These are phyloP conservation scores for Aspergillus biplanus DNA, from an alignment of 495 filamentous ascomycete species.

Conservation along the genomic window DNA sequence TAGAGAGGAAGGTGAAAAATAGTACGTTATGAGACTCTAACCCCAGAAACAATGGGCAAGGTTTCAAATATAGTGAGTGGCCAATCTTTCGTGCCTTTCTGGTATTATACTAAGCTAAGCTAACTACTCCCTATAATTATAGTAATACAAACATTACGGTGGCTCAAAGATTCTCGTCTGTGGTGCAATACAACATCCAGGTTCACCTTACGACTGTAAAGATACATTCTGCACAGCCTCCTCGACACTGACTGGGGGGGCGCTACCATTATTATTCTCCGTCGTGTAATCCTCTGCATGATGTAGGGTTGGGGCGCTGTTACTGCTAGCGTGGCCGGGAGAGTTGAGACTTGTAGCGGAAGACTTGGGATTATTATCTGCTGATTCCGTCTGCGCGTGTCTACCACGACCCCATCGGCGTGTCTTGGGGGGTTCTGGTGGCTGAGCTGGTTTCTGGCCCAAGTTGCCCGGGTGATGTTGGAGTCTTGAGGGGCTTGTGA, in stretches of 20 bases:
- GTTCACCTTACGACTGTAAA: conserved; percentile 10
- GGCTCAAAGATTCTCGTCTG: no score
- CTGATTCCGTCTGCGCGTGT: conserved; percentile 32
- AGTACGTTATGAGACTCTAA: no score
- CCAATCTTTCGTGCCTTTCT: no score
- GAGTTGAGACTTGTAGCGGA: neutral
- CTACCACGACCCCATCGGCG: conserved; percentile 44
- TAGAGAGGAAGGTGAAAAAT: no score
- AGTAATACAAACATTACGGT: no score
- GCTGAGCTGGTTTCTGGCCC: conserved; percentile 33
- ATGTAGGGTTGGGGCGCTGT: neutral
- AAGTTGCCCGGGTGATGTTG: neutral
- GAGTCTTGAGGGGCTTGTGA: conserved; percentile 25
- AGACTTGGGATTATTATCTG: conserved; percentile 10
- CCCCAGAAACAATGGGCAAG: no score
- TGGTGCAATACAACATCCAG: no score
- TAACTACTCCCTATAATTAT: no score
- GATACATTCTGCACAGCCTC: conserved; percentile 48
- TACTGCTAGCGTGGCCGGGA: neutral
- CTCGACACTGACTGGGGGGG: conserved; percentile 37
- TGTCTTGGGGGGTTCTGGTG: conserved; percentile 43
- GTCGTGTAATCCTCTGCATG: neutral
- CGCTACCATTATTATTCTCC: conserved; percentile 12
- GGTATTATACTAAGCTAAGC: no score
- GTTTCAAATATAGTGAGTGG: no score